A percentile compares a stretch with the other conserved stretches of the same genome.
These are phyloP conservation scores for Elsinoe batatas DNA, from an alignment of 2,329 filamentous ascomycete genomes.

Conservation along the genomic window DNA sequence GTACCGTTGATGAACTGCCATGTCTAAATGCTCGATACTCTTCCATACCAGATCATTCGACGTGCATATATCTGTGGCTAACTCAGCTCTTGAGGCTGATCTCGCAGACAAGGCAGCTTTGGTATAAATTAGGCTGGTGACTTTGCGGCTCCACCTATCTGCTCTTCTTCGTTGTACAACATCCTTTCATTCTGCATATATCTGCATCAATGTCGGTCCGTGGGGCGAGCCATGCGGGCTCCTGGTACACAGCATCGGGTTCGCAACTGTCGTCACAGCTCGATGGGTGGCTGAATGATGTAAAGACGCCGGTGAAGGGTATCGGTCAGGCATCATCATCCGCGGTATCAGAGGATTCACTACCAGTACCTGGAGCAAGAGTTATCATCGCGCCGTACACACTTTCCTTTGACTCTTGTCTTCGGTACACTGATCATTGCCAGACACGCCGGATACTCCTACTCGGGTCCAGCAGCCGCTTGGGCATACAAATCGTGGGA, in stretches of 20 bases:
- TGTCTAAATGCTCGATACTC: no score
- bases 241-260: constrained; percentile 67
- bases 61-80: no score
- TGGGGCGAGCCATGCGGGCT: constrained; percentile 66
- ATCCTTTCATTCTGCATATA: constrained; percentile 14
- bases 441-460: constrained; percentile 88
- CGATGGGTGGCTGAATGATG: constrained; percentile 60
- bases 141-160: neutral
- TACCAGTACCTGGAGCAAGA: constrained; percentile 67
- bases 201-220: constrained; percentile 32
- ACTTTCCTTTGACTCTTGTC: neutral
- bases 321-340: constrained; percentile 40
- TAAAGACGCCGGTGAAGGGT: constrained; percentile 56
- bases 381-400: constrained; percentile 83
- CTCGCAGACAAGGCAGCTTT: no score
- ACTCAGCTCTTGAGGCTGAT: no score
- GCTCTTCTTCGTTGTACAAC: neutral
- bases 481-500: constrained; percentile 91
- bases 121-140: no score
- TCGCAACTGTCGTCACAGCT: constrained; percentile 57
- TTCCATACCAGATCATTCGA: no score
- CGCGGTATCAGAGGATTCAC: constrained; percentile 24
- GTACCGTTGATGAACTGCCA: no score
- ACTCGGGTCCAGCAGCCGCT: constrained; percentile 83
- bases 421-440: neutral